Evolutionary conservation across 306 rosid species (phyloP), one percentile per base, ranked within the genome.

Genomic region (Quercus mongolica): DNA sequence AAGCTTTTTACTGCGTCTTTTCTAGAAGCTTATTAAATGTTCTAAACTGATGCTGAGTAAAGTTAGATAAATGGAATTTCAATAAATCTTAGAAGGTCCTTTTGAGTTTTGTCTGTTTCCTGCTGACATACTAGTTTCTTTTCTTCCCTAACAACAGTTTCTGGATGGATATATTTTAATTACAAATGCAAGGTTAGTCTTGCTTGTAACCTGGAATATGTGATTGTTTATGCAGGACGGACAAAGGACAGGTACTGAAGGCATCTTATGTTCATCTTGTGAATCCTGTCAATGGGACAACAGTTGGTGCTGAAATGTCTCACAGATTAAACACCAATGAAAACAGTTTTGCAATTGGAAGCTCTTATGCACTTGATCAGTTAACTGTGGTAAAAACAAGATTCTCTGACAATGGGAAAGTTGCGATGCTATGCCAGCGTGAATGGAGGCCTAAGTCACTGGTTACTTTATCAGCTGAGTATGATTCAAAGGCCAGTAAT

Each of bases 371-470:
- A 65, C 21, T 94, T 49, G 91, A 88, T 84, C 90, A 87, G 3
- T 73, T 38, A 6, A 92, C 94, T 28, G 70, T 91, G 25, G 61
- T 94, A 46, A 94, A 92, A 81, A 79, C 97, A 14, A 91, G 97
- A 65, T 83, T 94, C 85, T 85, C 97, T 2, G 82, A 92, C 49
- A 85, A 89, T 49, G 97, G 98, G 30, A 94, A 89, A 83, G 88
- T 83, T 9, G 97, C 97, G 10, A 81, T 89, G 82, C 89, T 87
- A 80, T 91, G 82, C 84, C 97, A 94, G 81, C 89, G 90, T 23
- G 91, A 87, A 64, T 94, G 98, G 98, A 94, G 97, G 84, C 98
- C 98, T 0, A 88, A 88, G 67, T 94, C 98, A n/a, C 85, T 89
- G 21, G 59, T 94, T 70, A 91, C 91, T n/a, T 67, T 94, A 20